These are phyloP conservation scores for Diaporthe citri DNA, from an alignment of 2,329 filamentous ascomycete species.

Conservation along the genomic window DNA sequence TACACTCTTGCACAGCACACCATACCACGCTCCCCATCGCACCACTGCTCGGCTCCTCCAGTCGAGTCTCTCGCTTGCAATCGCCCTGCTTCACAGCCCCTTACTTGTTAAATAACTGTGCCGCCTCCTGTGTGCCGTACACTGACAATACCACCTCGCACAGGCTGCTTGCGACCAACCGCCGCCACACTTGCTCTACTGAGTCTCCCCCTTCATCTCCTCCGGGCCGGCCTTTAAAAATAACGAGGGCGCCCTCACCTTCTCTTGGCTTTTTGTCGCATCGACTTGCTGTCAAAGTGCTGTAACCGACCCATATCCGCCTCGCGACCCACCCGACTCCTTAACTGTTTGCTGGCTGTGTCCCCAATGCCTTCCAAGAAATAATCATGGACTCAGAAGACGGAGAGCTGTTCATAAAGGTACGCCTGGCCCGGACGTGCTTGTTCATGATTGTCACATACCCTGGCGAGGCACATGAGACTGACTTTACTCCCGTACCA, in stretches of 20 bases:
- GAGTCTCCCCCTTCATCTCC: slow-evolving; percentile 31
- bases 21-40: slow-evolving; percentile 30
- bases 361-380: slow-evolving; percentile 62
- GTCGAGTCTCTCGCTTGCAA: slow-evolving; percentile 28
- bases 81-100: slow-evolving; percentile 37
- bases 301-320: slow-evolving; percentile 39
- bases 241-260: slow-evolving; percentile 31
- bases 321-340: slow-evolving; percentile 41
- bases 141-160: slow-evolving; percentile 48
- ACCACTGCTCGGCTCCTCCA: slow-evolving; percentile 22
- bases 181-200: slow-evolving; percentile 41
- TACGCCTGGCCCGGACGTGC: slow-evolving; percentile 53
- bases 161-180: slow-evolving; percentile 47
- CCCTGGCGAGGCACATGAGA: background rate
- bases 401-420: slow-evolving; percentile 91
- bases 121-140: slow-evolving; percentile 37
- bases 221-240: slow-evolving; percentile 31
- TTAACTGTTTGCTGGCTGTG: slow-evolving; percentile 24
- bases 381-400: slow-evolving; percentile 87
- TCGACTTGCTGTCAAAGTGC: slow-evolving; percentile 5
- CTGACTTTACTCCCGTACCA: slow-evolving; percentile 47
- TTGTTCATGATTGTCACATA: background rate
- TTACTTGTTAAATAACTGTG: slow-evolving; percentile 29
- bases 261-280: slow-evolving; percentile 35
- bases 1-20: slow-evolving; percentile 33